Evolutionary conservation across 2,329 filamentous ascomycete species (phyloP).

Genomic region (Trichophyton verrucosum): DNA sequence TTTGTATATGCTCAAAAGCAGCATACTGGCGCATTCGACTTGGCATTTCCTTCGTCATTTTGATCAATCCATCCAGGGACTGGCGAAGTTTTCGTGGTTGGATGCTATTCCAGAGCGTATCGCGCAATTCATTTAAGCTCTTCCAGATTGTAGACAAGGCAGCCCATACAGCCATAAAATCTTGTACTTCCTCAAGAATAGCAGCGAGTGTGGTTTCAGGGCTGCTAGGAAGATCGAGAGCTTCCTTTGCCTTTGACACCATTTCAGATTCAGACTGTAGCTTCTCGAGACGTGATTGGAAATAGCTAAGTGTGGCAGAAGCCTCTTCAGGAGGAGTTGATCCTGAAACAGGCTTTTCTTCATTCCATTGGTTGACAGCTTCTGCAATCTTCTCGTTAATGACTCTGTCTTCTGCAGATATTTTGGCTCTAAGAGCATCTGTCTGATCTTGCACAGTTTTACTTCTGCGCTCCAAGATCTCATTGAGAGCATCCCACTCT

Average conservation of each 20-base stretch:
- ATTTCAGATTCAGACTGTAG: slow-evolving; percentile 82
- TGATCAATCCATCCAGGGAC: slow-evolving; percentile 81
- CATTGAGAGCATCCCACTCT: slow-evolving; percentile 87
- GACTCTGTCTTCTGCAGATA: slow-evolving; percentile 81
- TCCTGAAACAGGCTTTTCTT: slow-evolving; percentile 92
- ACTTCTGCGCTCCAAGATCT: slow-evolving; percentile 79
- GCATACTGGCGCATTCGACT: slow-evolving; percentile 98
- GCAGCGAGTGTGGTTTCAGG: slow-evolving; percentile 69
- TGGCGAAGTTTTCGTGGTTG: slow-evolving; percentile 86
- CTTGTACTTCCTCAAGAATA: slow-evolving; percentile 88
- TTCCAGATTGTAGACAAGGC: slow-evolving; percentile 93
- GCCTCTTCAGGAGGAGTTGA: slow-evolving; percentile 84
- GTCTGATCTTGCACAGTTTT: slow-evolving; percentile 96
- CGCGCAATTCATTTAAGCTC: slow-evolving; percentile 83
- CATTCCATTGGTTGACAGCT: slow-evolving; percentile 77
- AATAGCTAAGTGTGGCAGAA: slow-evolving; percentile 65
- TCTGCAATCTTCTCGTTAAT: slow-evolving; percentile 80
- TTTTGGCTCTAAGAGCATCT: slow-evolving; percentile 88
- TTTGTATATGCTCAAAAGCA: slow-evolving; percentile 98
- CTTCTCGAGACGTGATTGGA: slow-evolving; percentile 72
- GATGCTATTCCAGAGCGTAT: slow-evolving; percentile 87
- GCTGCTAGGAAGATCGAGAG: slow-evolving; percentile 72
- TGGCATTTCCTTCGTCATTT: slow-evolving; percentile 98
- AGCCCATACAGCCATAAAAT: slow-evolving; percentile 98
- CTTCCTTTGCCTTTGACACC: slow-evolving; percentile 93